A percentile compares a stretch with the other conserved stretches of the same genome.
Evolutionary conservation across 1,284 basidiomycete species (phyloP).

Genomic region (Moesziomyces antarcticus): DNA sequence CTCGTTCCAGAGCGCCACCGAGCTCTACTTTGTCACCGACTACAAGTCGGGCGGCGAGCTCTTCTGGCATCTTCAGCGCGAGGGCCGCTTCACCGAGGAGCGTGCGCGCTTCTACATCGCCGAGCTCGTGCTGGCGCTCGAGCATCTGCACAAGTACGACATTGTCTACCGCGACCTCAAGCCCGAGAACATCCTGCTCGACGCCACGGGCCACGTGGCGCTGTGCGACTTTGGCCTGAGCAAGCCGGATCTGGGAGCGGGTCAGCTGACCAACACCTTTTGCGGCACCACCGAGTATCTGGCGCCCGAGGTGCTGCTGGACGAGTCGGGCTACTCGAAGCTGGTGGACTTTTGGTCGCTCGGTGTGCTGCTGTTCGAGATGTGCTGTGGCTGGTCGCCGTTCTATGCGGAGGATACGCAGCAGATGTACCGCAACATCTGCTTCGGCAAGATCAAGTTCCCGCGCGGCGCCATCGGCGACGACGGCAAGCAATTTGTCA

Average conservation of each 20-base stretch:
- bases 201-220: slow-evolving; percentile 97
- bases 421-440: slow-evolving; percentile 99
- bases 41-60: slow-evolving; percentile 99
- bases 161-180: slow-evolving; percentile 98
- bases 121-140: slow-evolving; percentile 90
- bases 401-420: slow-evolving; percentile 99
- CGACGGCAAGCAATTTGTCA: slow-evolving; percentile 99
- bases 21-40: slow-evolving; percentile 97
- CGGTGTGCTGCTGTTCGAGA: slow-evolving; percentile 74
- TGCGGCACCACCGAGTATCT: slow-evolving; percentile 90
- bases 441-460: slow-evolving; percentile 95
- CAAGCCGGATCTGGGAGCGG: slow-evolving; percentile 91
- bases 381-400: slow-evolving; percentile 99
- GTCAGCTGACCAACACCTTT: slow-evolving; percentile 96
- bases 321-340: slow-evolving; percentile 98
- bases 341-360: slow-evolving; percentile 99
- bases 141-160: slow-evolving; percentile 96
- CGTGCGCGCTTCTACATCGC: slow-evolving; percentile 96
- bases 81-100: slow-evolving; percentile 94
- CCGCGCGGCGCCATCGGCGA: slow-evolving; percentile 96
- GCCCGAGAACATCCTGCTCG: slow-evolving; percentile 95
- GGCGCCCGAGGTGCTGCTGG: slow-evolving; percentile 96
- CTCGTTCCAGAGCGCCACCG: slow-evolving; percentile 94
- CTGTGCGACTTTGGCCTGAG: slow-evolving; percentile 98
- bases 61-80: slow-evolving; percentile 94